Base-by-base conservation (phyloP, 768 basidiomycete species). In the Filobasidium wieringae region DNA sequence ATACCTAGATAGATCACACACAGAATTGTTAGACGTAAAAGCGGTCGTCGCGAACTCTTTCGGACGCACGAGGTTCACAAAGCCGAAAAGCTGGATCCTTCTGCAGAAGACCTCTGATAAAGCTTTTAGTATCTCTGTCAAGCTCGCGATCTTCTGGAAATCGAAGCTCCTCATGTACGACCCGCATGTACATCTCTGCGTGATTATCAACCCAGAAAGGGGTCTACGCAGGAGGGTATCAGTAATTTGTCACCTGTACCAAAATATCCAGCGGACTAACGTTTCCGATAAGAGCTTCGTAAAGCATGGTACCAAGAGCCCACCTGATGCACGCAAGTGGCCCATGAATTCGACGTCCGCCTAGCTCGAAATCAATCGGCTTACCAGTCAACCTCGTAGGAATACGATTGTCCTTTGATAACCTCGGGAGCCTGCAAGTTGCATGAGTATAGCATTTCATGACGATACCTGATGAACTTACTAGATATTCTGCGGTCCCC, bases 341-440 rank as follows among this genome's bases (percentile, higher is more conserved):
- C 6, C n/a, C 36, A 37, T 9, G 11, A 37, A 37, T 9, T n/a
- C n/a, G 36, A 9, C n/a, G 36, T 37, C 11, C 36, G 2, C 7
- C 6, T 11, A 26, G 31, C 49, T n/a, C 34, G 34, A 2, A 22
- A 22, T 1, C 37, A 19, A n/a, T 41, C 19, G 63, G 86, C 88
- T 92, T 91, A 99, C 88, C 90, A 93, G 72, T 97, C 93, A 22
- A 93, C 89, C 64, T 91, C 88, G 68, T 90, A 97, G 63, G 85
- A 84, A 70, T 97, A 93, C 19, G 84, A 80, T 65, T 86, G 73
- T 1, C 91, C 88, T 67, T 89, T 87, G 64, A 97, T 89, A 43
- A 97, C 91, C 75, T 99, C 93, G 0, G 95, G 95, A 12, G 95
- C 90, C 72, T 74, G 49, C 1, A 9, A 32, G 24, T 49, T 8